Evolutionary conservation across 1,284 basidiomycete species (phyloP).

Genomic region (Schizopora paradoxa): DNA sequence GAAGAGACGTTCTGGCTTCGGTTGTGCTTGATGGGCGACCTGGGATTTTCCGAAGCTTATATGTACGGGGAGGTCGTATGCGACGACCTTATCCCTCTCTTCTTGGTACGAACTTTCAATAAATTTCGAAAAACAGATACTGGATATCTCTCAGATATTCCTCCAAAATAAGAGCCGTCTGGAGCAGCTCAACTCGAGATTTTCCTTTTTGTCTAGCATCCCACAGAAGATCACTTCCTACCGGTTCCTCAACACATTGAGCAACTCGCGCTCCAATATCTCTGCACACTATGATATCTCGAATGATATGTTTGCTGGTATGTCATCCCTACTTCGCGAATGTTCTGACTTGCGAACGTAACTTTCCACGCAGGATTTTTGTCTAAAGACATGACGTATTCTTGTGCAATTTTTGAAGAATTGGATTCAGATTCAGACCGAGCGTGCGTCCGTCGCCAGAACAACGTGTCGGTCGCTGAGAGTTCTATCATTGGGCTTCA

Average conservation of each 20-base stretch:
- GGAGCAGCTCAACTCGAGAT: slow-evolving; percentile 38
- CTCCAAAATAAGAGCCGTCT: slow-evolving; percentile 54
- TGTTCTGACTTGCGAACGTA: not conserved
- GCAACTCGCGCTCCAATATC: slow-evolving; percentile 65
- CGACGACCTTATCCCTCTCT: slow-evolving; percentile 56
- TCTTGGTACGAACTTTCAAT: slow-evolving; percentile 37
- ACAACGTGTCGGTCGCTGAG: too few relatives aligned
- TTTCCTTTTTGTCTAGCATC: slow-evolving; percentile 49
- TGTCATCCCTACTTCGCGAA: slow-evolving; percentile 5
- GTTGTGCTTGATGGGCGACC: slow-evolving; percentile 54
- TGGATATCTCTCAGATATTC: slow-evolving; percentile 49
- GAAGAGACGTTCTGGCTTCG: slow-evolving; percentile 67
- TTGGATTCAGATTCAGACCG: slow-evolving; percentile 52
- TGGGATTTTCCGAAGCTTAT: slow-evolving; percentile 71
- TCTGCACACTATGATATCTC: slow-evolving; percentile 73
- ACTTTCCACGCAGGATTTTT: slow-evolving; percentile 52
- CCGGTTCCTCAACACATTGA: slow-evolving; percentile 57
- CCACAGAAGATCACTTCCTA: slow-evolving; percentile 50
- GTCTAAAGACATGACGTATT: slow-evolving; percentile 78
- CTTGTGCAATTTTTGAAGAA: slow-evolving; percentile 66
- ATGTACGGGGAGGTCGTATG: slow-evolving; percentile 71
- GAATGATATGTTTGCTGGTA: slow-evolving; percentile 51
- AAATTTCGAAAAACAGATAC: not conserved
- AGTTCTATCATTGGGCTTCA: too few relatives aligned
- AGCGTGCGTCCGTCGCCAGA: too few relatives aligned